These are phyloP conservation scores for Coprinellus micaceus DNA, from an alignment of 768 basidiomycete genomes.

Conservation along the genomic window DNA sequence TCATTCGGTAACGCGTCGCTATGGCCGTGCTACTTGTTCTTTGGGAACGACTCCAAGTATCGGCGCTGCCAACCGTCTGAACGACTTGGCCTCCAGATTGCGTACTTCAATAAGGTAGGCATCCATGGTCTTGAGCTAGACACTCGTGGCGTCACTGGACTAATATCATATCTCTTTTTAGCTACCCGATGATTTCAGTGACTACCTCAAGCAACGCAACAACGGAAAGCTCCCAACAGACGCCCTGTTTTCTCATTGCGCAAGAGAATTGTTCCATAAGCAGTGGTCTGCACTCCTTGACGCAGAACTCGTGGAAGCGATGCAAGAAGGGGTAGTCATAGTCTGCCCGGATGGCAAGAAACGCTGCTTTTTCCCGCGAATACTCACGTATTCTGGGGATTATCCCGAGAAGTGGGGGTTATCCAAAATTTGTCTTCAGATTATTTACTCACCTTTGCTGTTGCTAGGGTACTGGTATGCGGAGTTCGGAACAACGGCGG, in stretches of 20 bases:
- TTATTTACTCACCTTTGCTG: neutral
- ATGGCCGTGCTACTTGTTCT: conserved; percentile 41
- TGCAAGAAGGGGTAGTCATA: too few relatives aligned
- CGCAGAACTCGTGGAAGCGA: too few relatives aligned
- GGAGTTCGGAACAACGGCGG: conserved; percentile 30
- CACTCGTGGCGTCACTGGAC: too few relatives aligned
- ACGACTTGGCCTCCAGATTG: conserved; percentile 33
- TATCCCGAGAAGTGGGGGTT: conserved; percentile 6
- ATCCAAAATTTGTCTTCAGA: too few relatives aligned
- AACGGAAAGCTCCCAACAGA: neutral
- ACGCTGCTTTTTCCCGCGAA: too few relatives aligned
- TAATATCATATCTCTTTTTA: too few relatives aligned
- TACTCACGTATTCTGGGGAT: too few relatives aligned
- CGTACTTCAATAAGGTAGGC: conserved; percentile 34
- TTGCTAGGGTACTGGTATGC: conserved; percentile 20
- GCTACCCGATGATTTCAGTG: neutral
- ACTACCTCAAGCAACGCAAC: neutral
- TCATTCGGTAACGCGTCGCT: conserved; percentile 29
- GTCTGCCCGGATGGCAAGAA: too few relatives aligned
- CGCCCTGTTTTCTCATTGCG: neutral
- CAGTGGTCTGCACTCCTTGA: too few relatives aligned
- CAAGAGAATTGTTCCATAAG: too few relatives aligned
- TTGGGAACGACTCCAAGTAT: conserved; percentile 41
- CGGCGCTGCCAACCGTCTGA: conserved; percentile 22
- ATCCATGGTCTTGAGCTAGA: too few relatives aligned